These are phyloP conservation scores for Neovahlkampfia damariscottae DNA, from an alignment of 78 protist species.

Conservation along the genomic window DNA sequence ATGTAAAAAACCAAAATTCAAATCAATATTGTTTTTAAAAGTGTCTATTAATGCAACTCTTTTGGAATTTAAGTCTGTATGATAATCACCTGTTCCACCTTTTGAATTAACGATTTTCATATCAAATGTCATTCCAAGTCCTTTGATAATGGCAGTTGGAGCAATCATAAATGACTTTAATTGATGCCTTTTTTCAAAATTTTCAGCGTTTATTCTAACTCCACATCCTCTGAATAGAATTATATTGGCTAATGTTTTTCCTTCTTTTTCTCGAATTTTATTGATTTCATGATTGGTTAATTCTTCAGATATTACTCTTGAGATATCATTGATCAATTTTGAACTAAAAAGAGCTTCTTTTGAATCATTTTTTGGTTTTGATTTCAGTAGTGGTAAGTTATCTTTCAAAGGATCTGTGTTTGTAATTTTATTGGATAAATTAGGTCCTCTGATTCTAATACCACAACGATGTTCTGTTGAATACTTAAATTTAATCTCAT, in stretches of 20 bases:
- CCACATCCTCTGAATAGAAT: conserved; percentile 77
- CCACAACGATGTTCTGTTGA: conserved; percentile 80
- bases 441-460: conserved; percentile 66
- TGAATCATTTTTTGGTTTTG: background rate
- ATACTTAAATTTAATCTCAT: conserved; percentile 44
- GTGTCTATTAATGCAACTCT: conserved; percentile 17
- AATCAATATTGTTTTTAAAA: conserved; percentile 13
- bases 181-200: conserved; percentile 31
- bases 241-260: conserved; percentile 46
- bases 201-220: conserved; percentile 38
- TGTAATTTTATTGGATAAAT: conserved; percentile 39
- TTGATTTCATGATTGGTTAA: conserved; percentile 54
- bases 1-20: conserved; percentile 61
- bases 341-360: conserved; percentile 29
- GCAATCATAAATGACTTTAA: conserved; percentile 64
- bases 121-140: conserved; percentile 57
- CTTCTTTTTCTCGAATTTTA: conserved; percentile 30
- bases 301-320: conserved; percentile 26
- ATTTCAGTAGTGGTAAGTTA: conserved; percentile 27
- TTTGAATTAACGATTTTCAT: conserved; percentile 23
- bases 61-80: conserved; percentile 52
- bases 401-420: conserved; percentile 78
- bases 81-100: conserved; percentile 74
- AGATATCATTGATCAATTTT: conserved; percentile 41
- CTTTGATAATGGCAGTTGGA: conserved; percentile 73